A percentile compares a stretch with the other conserved stretches of the same genome.
Conservation (phyloP, 1,139 yeast species). For the Magnusiomyces fungicola region DNA sequence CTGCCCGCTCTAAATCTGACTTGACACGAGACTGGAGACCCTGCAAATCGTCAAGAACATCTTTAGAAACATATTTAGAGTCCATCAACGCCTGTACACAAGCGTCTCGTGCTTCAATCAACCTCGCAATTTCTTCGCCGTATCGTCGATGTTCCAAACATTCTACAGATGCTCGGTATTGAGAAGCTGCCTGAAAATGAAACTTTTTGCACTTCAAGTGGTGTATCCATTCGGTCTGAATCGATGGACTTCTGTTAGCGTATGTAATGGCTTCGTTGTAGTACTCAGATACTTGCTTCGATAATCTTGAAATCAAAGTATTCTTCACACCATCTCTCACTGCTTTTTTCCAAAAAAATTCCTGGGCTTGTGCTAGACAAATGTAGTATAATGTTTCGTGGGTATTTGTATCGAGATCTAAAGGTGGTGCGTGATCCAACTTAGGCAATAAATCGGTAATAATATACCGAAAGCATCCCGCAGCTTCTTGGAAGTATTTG, state of each 20-base stretch:
- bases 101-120: slow-evolving; percentile 39
- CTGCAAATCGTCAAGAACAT: slow-evolving; percentile 42
- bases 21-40: slow-evolving; percentile 43
- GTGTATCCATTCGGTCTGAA: slow-evolving; percentile 57
- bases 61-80: slow-evolving; percentile 38
- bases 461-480: slow-evolving; percentile 55
- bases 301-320: slow-evolving; percentile 53
- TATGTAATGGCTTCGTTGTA: slow-evolving; percentile 44
- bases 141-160: slow-evolving; percentile 46
- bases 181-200: slow-evolving; percentile 68
- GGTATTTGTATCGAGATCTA: slow-evolving; percentile 41
- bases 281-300: slow-evolving; percentile 53
- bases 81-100: slow-evolving; percentile 19
- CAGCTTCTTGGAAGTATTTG: slow-evolving; percentile 53
- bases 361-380: slow-evolving; percentile 83
- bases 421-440: slow-evolving; percentile 31
- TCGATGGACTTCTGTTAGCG: slow-evolving; percentile 44
- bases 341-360: slow-evolving; percentile 75
- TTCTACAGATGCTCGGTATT: slow-evolving; percentile 50
- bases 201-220: slow-evolving; percentile 49
- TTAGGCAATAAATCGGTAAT: slow-evolving; percentile 24
- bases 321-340: slow-evolving; percentile 48
- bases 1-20: slow-evolving; percentile 47
- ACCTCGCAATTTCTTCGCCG: slow-evolving; percentile 64
- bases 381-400: slow-evolving; percentile 40